Base-by-base conservation (phyloP, 2,329 filamentous ascomycete genomes). In the Harringtonia aguacate region DNA sequence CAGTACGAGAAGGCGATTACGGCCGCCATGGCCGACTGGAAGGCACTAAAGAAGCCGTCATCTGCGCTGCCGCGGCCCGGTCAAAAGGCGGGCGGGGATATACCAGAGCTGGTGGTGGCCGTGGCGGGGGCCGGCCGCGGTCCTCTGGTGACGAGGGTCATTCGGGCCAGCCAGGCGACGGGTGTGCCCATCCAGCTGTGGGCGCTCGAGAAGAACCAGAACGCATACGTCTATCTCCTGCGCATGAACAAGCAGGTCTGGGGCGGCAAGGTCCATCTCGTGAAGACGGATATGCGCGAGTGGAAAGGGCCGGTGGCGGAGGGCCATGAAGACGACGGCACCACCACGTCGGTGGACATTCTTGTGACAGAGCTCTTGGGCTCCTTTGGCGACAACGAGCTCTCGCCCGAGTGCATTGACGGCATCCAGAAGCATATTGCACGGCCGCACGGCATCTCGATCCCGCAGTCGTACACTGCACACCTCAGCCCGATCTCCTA, bases 191-290 rank as follows among this genome's bases (percentile, higher is more conserved):
- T 97, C 41, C 81, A 89, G 53, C 75, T 94, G 37, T 97, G 88
- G 80, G 92, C 86, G 0, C 79, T 98, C 4, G 92, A 98, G 64
- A 98, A 98, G 73, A 98, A 98, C 62, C 92, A 87, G 4, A 97
- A 98, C 57, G 92, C 92, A 1, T 97, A 90, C 59, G 89, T 98
- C 8, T 81, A 95, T 52, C 76, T 98, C 3, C 79, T 95, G 49
- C 76, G 86, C 21, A 87, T 94, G 58, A 97, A 97, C 57, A 72
- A 81, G 50, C 77, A 73, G 17, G 72, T 79, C n/a, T 98, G 92
- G 92, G 73, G 70, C 46, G 79, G 81, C 20, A 75, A 74, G 43
- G 90, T 95, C 18, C 89, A 81, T 2, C 77, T 98, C 28, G 82
- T 97, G 51, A 94, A 95, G 65, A 94, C 88, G 1, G 92, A 98